Evolutionary conservation across 768 basidiomycete genomes (phyloP), one percentile per base, ranked within the genome.

Genomic region (Suillus spraguei): DNA sequence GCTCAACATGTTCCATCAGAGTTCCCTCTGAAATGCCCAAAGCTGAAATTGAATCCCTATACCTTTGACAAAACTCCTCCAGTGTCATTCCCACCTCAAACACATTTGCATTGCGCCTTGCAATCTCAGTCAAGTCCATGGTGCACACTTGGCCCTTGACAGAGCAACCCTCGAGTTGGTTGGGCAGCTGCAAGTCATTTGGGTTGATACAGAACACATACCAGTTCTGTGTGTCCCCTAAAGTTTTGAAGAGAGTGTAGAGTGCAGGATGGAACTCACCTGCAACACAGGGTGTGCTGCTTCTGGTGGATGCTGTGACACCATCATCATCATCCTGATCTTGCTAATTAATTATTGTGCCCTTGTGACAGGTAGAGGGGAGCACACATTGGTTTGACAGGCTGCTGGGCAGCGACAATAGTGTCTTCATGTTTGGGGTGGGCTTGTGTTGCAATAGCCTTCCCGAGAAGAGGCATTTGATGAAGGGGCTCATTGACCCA

Each of bases 351-450:
- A 67, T 87, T 64, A 92, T 75, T 0, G 90, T 87, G 28, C 83
- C 84, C 76, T 94, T 95, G 63, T 95, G 84, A 54, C 94, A 83
- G 0, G 90, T 97, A 0, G 94, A 97, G 0, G 96, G 96, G 0
- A n/a, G 92, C 87, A 10, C 96, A 87, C 89, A 97, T 94, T 0
- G 97, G 97, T 76, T 96, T 95, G 66, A 95, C 89, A 39, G 89
- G 88, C 73, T 97, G 95, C 72, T 95, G 94, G 0, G 95, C 95
- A 6, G 95, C 86, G 17, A 98, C 96, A 65, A 98, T 96, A 0
- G 96, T 97, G 58, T 97, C 95, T 70, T 98, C 95, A 69, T 96
- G 90, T 65, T 90, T 81, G 0, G 97, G 95, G 71, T 98, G 95
- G 0, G 89, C 92, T 71, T 95, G 90, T 0, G 94, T 97, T 0